A percentile compares a stretch with the other conserved stretches of the same genome.
phyloP scores from a whole-genome alignment of 129 eudicot genomes.

The Saussurea involucrata region DNA sequence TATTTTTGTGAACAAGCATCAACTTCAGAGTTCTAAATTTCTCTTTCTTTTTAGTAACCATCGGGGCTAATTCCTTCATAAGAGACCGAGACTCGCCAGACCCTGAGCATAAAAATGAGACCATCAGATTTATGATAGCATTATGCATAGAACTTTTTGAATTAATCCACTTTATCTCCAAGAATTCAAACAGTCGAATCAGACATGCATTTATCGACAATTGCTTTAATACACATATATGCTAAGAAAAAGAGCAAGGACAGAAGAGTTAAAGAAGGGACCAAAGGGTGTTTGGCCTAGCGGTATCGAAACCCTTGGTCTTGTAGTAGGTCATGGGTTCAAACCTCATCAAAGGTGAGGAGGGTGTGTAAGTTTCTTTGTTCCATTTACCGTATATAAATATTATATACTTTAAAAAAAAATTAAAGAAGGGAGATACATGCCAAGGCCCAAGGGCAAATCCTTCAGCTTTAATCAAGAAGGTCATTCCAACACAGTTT shows the following conservation, averaged over 20 bases:
- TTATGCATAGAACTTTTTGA: background rate
- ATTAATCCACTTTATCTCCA: background rate
- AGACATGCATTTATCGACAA: conserved; percentile 5
- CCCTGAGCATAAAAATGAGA: conserved; percentile 53
- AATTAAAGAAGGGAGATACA: background rate
- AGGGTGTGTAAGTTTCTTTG: no score
- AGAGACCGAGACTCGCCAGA: conserved; percentile 88
- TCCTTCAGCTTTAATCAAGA: background rate
- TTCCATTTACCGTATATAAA: no score
- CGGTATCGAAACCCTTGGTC: no score
- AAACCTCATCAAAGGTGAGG: no score
- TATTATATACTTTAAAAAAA: no score
- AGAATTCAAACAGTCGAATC: background rate
- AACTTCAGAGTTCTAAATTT: conserved; percentile 56
- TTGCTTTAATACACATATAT: background rate
- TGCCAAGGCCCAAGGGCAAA: background rate
- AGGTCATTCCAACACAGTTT: background rate
- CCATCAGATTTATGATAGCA: conserved; percentile 17
- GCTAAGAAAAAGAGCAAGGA: background rate
- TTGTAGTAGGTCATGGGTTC: no score
- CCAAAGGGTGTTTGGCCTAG: no score
- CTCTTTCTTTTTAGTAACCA: conserved; percentile 41
- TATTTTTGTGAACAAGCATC: conserved; percentile 58
- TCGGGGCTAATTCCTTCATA: conserved; percentile 61
- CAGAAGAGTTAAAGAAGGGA: background rate